Evolutionary conservation across 305 asterid genomes (phyloP).

Genomic region (Euphrasia arctica): DNA sequence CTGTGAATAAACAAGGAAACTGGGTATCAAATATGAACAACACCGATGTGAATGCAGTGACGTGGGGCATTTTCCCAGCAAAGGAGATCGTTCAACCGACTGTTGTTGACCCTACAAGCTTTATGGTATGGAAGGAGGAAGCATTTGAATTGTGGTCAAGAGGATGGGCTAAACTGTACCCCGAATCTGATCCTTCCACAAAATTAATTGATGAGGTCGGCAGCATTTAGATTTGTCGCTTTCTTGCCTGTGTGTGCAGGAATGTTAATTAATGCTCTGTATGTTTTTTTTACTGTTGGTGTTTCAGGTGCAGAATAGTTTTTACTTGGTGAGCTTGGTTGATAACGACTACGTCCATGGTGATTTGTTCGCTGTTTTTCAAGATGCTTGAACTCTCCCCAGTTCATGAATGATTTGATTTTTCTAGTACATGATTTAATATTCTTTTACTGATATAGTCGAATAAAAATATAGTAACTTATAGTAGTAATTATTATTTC

Average conservation of each 20-base stretch:
- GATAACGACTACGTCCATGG: slow-evolving; percentile 82
- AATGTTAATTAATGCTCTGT: not conserved
- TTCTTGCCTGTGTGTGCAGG: not conserved
- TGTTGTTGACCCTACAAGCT: slow-evolving; percentile 87
- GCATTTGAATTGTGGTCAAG: slow-evolving; percentile 94
- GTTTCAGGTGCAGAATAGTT: slow-evolving; percentile 61
- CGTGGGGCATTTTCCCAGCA: slow-evolving; percentile 97
- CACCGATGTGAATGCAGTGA: slow-evolving; percentile 71
- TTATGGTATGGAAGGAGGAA: slow-evolving; percentile 90
- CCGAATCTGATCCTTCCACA: slow-evolving; percentile 70
- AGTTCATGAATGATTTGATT: slow-evolving; percentile 21
- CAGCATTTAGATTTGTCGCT: not conserved
- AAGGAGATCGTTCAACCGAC: slow-evolving; percentile 96
- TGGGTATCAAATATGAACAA: slow-evolving; percentile 57
- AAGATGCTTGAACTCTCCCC: slow-evolving; percentile 38
- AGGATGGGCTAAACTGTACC: slow-evolving; percentile 83
- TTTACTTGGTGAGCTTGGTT: slow-evolving; percentile 91
- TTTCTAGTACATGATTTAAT: slow-evolving; percentile 3
- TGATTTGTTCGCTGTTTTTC: slow-evolving; percentile 73
- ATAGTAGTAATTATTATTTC: not conserved
- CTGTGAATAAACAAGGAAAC: slow-evolving; percentile 70
- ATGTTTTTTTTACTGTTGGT: not conserved
- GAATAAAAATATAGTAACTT: not conserved
- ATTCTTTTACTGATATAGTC: slow-evolving; percentile 1
- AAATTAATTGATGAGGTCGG: slow-evolving; percentile 72